phyloP scores from a whole-genome alignment of 2,329 filamentous ascomycete genomes.

The Scedosporium minutisporum region DNA sequence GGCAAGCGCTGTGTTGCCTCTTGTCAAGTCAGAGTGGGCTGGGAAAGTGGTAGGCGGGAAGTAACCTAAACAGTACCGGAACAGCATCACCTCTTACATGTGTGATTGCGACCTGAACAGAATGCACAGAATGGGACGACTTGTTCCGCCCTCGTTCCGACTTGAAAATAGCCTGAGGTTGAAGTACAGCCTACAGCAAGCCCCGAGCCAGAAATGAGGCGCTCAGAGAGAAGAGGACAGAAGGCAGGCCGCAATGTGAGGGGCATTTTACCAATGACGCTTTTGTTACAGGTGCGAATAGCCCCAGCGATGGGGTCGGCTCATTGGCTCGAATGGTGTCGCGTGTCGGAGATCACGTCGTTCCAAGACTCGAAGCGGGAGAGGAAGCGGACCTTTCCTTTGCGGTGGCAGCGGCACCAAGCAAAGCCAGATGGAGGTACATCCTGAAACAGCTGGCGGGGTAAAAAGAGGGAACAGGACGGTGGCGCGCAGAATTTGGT shows the following conservation, averaged over 20 bases:
- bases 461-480: background rate
- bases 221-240: background rate
- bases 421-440: background rate
- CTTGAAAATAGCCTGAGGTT: constrained; percentile 3
- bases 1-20: background rate
- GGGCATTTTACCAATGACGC: background rate
- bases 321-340: background rate
- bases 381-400: background rate
- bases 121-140: background rate
- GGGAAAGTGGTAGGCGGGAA: background rate
- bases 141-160: constrained; percentile 2
- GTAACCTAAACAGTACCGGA: background rate
- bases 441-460: constrained; percentile 1
- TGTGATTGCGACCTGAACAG: background rate
- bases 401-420: background rate
- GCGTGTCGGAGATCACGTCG: constrained; percentile 1
- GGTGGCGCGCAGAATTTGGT: background rate
- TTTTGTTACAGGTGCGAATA: constrained; percentile 5
- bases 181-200: background rate
- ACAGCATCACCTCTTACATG: background rate
- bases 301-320: background rate
- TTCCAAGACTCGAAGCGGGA: background rate
- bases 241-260: background rate
- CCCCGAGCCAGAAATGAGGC: background rate
- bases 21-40: background rate